These are phyloP conservation scores for Alternaria brassicae DNA, from an alignment of 2,329 filamentous ascomycete genomes.

Conservation along the genomic window DNA sequence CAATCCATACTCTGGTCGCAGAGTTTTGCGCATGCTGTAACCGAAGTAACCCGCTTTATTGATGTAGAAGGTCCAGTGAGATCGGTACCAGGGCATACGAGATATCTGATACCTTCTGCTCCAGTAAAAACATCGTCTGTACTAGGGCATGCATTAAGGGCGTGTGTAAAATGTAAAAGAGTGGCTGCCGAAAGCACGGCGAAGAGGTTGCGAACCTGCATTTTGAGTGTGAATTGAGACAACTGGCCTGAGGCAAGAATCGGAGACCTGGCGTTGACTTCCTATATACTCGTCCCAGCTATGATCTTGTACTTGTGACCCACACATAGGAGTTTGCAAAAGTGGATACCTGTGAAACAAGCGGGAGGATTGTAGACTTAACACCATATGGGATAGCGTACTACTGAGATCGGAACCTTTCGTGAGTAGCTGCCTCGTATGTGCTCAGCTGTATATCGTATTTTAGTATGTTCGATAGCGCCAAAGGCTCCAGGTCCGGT, in stretches of 20 bases:
- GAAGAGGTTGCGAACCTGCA: slow-evolving; percentile 23
- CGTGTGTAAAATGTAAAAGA: slow-evolving; percentile 25
- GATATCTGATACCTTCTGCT: slow-evolving; percentile 28
- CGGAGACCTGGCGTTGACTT: background rate
- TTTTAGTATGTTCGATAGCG: slow-evolving; percentile 11
- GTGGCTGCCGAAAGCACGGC: slow-evolving; percentile 20
- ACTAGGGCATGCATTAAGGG: slow-evolving; percentile 31
- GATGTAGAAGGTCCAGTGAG: slow-evolving; percentile 21
- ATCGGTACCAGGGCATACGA: slow-evolving; percentile 31
- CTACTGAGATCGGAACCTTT: slow-evolving; percentile 6
- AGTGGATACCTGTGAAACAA: slow-evolving; percentile 7
- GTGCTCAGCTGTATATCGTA: slow-evolving; percentile 2
- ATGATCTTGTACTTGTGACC: slow-evolving; percentile 20
- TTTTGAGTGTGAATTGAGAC: slow-evolving; percentile 16
- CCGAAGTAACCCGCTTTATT: slow-evolving; percentile 26
- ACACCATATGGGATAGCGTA: background rate
- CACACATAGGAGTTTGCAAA: slow-evolving; percentile 6
- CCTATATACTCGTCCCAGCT: slow-evolving; percentile 12
- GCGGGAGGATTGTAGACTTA: slow-evolving; percentile 6
- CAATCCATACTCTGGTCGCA: slow-evolving; percentile 31
- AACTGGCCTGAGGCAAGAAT: slow-evolving; percentile 8
- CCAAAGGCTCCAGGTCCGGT: background rate
- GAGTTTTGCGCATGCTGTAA: slow-evolving; percentile 28
- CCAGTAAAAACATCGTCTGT: slow-evolving; percentile 30
- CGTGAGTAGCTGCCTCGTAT: slow-evolving; percentile 6